Base-by-base conservation (phyloP, 1,284 basidiomycete genomes). In the Pholiota adiposa region DNA sequence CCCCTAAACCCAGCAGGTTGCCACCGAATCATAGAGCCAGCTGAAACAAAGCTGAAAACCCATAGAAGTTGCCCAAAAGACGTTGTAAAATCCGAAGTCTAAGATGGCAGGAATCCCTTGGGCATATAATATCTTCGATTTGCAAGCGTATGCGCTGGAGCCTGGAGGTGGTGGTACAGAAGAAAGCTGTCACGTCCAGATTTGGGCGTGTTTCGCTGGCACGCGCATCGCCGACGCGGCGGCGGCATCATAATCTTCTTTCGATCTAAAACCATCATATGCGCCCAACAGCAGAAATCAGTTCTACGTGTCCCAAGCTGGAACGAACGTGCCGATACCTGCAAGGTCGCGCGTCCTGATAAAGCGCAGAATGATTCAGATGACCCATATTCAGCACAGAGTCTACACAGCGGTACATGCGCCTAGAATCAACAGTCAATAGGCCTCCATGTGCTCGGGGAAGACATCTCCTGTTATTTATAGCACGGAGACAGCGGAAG, bases 401-500 rank as follows among this genome's bases (percentile, higher is more conserved):
- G 29, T 12, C 38, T 33, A 38, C 21, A 31, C 16, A 38, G 36
- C 9, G 51, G 29, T 49, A 33, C 62, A 61, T 57, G 59, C 56
- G 54, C 51, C 36, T 27, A 36, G 52, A 58, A 65, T 66, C 63
- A 58, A n/a, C 62, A 52, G 38, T 54, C 41, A 43, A 16, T 41
- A 31, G 23, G 43, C 16, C 59, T 63, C 48, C 51, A 51, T 58
- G 34, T 40, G 54, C 31, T 50, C 46, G 34, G 36, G 31, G 54
- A 49, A 52, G 40, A 54, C 48, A 29, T 54, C 53, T 44, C 53
- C 38, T 38, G 18, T 19, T 54, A 54, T 54, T 21, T 54, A 31
- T 54, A 46, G 50, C 58, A 48, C 59, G 59, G 63, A 63, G 62
- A 65, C 62, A 65, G 55, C 61, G 41, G 53, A 59, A 49, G 41